Evolutionary conservation across 2,329 filamentous ascomycete genomes (phyloP).

Genomic region (Fusarium annulatum): DNA sequence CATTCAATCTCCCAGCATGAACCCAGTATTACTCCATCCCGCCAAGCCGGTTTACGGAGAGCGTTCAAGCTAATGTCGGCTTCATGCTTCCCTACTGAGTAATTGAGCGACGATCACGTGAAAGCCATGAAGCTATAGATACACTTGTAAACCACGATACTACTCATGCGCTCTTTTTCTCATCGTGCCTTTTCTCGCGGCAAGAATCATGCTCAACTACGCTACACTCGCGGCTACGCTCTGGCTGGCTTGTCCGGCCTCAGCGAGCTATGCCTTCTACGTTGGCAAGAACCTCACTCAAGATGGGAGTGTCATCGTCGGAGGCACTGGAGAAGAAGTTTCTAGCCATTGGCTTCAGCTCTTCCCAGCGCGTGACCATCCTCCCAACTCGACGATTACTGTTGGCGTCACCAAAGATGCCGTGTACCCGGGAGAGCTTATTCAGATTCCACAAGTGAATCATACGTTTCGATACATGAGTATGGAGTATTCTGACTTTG

Average conservation of each 20-base stretch:
- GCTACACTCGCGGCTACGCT: conserved; percentile 14
- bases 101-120: conserved; percentile 36
- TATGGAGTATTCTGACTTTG: conserved; percentile 43
- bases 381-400: conserved; percentile 53
- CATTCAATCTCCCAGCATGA: neutral
- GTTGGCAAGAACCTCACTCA: conserved; percentile 58
- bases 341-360: conserved; percentile 60
- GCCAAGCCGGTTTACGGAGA: neutral
- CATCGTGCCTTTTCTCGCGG: neutral
- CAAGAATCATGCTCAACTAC: conserved; percentile 14
- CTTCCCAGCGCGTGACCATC: conserved; percentile 55
- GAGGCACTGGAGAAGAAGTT: conserved; percentile 60
- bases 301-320: conserved; percentile 56
- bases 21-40: neutral
- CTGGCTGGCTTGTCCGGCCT: conserved; percentile 26
- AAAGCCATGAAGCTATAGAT: conserved; percentile 17
- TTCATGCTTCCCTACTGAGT: conserved; percentile 14
- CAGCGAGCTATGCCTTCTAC: conserved; percentile 58
- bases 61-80: conserved; percentile 3
- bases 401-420: conserved; percentile 40
- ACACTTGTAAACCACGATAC: neutral
- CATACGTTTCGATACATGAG: conserved; percentile 41
- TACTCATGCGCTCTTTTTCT: conserved; percentile 6
- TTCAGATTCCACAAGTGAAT: conserved; percentile 38
- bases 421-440: conserved; percentile 34